Evolutionary conservation across 2,329 filamentous ascomycete genomes (phyloP).

Genomic region (Fusarium domesticum): DNA sequence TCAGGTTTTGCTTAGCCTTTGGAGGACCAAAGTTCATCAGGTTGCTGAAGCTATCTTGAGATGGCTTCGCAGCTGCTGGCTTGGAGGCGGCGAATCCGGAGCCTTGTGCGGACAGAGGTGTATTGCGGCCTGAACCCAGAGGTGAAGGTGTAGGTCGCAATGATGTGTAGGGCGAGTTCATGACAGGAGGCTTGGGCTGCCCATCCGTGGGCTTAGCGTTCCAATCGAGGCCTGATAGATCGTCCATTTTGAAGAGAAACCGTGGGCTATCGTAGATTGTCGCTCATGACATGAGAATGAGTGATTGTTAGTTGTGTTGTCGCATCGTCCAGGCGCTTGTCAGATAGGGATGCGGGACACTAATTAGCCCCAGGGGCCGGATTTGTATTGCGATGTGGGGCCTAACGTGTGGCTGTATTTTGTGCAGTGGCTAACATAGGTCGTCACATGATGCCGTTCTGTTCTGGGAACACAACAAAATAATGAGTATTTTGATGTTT

Average conservation of each 20-base stretch:
- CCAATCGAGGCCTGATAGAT: slow-evolving; percentile 61
- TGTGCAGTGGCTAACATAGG: slow-evolving; percentile 17
- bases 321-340: slow-evolving; percentile 15
- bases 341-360: slow-evolving; percentile 5
- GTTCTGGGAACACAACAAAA: not conserved
- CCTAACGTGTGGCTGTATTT: slow-evolving; percentile 23
- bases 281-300: slow-evolving; percentile 24
- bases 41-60: slow-evolving; percentile 74
- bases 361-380: slow-evolving; percentile 23
- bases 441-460: not conserved
- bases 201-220: slow-evolving; percentile 41
- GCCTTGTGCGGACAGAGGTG: slow-evolving; percentile 51
- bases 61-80: slow-evolving; percentile 46
- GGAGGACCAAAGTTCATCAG: slow-evolving; percentile 59
- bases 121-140: slow-evolving; percentile 54
- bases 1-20: slow-evolving; percentile 67
- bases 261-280: slow-evolving; percentile 22
- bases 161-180: slow-evolving; percentile 47
- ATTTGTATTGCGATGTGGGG: slow-evolving; percentile 23
- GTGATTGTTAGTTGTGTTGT: slow-evolving; percentile 10
- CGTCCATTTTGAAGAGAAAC: slow-evolving; percentile 50
- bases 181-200: slow-evolving; percentile 39
- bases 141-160: slow-evolving; percentile 57
- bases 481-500: too few relatives aligned
- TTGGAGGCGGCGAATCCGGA: slow-evolving; percentile 45